These are phyloP conservation scores for Hibiscus trionum DNA, from an alignment of 345 rosid genomes.

Conservation along the genomic window DNA sequence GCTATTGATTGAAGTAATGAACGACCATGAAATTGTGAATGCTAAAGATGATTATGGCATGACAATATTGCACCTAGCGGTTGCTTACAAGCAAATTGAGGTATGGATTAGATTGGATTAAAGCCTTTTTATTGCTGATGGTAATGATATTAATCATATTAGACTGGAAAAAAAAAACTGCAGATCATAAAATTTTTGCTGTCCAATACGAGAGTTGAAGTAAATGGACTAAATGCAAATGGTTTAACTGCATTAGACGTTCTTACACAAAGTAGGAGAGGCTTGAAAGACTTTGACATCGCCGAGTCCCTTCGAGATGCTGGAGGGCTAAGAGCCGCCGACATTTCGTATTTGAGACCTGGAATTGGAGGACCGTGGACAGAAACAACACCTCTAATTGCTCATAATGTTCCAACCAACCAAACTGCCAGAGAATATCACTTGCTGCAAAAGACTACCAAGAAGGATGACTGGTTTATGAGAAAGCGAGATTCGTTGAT, in stretches of 20 bases:
- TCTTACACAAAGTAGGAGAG: slow-evolving; percentile 16
- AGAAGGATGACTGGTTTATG: slow-evolving; percentile 17
- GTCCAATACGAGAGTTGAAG: slow-evolving; percentile 6
- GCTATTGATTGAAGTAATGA: slow-evolving; percentile 9
- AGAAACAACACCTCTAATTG: not conserved
- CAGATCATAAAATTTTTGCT: slow-evolving; percentile 21
- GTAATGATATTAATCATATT: not conserved
- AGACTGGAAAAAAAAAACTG: not conserved
- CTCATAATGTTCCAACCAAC: not conserved
- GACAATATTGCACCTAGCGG: slow-evolving; percentile 23
- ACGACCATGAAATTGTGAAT: slow-evolving; percentile 13
- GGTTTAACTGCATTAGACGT: slow-evolving; percentile 22
- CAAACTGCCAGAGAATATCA: not conserved
- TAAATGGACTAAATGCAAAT: slow-evolving; percentile 16
- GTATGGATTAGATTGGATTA: slow-evolving; percentile 1
- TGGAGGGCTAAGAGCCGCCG: slow-evolving; percentile 9
- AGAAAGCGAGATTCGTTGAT: slow-evolving; percentile 18
- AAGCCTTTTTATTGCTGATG: no score
- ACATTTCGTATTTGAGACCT: not conserved
- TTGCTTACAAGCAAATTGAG: slow-evolving; percentile 22
- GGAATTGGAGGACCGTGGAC: not conserved
- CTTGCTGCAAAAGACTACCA: not conserved
- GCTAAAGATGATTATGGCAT: slow-evolving; percentile 21
- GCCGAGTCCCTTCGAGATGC: slow-evolving; percentile 11
- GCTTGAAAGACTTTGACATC: slow-evolving; percentile 22